Percentiles rank a stretch among this genome's conserved stretches.
phyloP scores from a whole-genome alignment of 306 rosid genomes.

The Ammopiptanthus mongolicus region DNA sequence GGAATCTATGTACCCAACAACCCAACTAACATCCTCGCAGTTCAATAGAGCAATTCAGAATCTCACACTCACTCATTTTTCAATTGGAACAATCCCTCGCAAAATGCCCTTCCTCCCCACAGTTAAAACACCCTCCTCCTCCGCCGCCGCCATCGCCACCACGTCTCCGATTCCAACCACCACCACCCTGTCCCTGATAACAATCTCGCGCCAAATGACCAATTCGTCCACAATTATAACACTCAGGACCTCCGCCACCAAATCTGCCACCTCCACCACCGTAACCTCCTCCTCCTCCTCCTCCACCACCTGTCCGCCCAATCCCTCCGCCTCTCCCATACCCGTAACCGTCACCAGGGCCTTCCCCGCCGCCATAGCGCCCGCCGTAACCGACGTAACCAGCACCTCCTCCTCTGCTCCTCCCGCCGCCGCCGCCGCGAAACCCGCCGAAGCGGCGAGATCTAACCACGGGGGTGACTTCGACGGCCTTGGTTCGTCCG shows the following conservation, averaged over 20 bases:
- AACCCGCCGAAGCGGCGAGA: conserved; percentile 21
- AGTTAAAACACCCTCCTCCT: conserved; percentile 49
- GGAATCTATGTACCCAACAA: conserved; percentile 21
- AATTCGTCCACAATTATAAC: conserved; percentile 63
- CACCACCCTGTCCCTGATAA: conserved; percentile 31
- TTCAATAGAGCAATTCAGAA: background rate
- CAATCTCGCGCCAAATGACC: conserved; percentile 70
- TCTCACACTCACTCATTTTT: conserved; percentile 25
- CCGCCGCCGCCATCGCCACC: conserved; percentile 10
- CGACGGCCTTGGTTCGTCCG: conserved; percentile 68
- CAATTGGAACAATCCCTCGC: conserved; percentile 61
- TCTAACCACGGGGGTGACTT: conserved; percentile 39
- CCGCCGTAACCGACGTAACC: conserved; percentile 25
- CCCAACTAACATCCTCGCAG: conserved; percentile 4
- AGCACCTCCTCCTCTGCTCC: conserved; percentile 36
- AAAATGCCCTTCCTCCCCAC: conserved; percentile 84
- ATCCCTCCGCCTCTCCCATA: conserved; percentile 20
- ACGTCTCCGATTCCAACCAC: conserved; percentile 18
- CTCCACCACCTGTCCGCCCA: conserved; percentile 20
- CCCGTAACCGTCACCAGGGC: conserved; percentile 13
- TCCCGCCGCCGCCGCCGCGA: conserved; percentile 29
- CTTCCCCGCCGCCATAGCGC: conserved; percentile 22
- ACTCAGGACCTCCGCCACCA: conserved; percentile 37
- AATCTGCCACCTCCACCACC: conserved; percentile 23
- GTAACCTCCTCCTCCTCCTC: conserved; percentile 3